Evolutionary conservation across 352 stramenopile genomes (phyloP), one percentile per base, ranked within the genome.

Genomic region (Pythium chondricola): DNA sequence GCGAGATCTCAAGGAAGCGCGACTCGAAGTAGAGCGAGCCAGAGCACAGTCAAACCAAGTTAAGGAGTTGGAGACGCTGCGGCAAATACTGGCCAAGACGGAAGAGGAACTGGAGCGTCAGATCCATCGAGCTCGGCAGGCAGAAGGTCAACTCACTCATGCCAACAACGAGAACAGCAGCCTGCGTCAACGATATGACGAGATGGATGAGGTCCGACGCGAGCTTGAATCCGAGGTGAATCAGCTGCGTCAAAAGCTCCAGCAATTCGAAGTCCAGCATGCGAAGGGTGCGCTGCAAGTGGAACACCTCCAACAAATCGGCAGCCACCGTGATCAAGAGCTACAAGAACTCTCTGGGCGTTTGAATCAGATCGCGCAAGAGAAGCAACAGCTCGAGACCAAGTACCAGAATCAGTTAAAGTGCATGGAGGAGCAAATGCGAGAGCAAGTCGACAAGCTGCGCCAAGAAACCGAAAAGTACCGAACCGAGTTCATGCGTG

Each of bases 361-460:
- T 36, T 2, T 71, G 22, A 65, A 83, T 10, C 50, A 67, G 9
- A 46, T 71, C 14, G 56, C 20, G 10, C 68, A 71, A 41, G 73
- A 85, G 40, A 81, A 81, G 39, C 64, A 77, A 40, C 43, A 54
- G 1, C 32, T 61, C 25, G 71, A 85, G 33, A 52, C 43, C 24
- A 65, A 66, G 11, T 76, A 67, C 25, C 65, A 83, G 55, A 41
- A 45, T 10, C 76, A 83, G 43, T 36, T 74, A 13, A 78, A 82
- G 56, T 46, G 58, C 5, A 82, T 85, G 66, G 75, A 87, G n/a
- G 70, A 80, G 22, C 65, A 84, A 40, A 65, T 85, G 54, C 61
- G 77, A 21, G 39, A 56, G 11, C 64, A 81, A 37, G 55, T 84
- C 37, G 53, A 83, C 26, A 63, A 76, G 52, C 39, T 83, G 9